Evolutionary conservation across 768 basidiomycete genomes (phyloP), one percentile per base, ranked within the genome.

Genomic region (Hygrophorus pudorinus): DNA sequence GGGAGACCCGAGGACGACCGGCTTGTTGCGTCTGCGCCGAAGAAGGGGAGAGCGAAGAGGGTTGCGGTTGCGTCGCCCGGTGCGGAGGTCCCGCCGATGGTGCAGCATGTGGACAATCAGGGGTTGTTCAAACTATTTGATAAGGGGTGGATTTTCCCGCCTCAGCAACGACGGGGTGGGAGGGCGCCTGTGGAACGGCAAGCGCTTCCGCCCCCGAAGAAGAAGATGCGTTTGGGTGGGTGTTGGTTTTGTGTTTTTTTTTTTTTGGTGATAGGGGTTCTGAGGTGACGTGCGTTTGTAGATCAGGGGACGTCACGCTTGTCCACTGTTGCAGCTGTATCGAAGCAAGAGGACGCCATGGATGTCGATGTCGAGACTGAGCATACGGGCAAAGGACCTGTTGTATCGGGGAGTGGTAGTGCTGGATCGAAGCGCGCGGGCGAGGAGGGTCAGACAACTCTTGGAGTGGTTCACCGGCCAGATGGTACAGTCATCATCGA

Each of bases 101-200:
- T 88, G 2, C 72, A 79, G n/a, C 68, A 79, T 33, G 77, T 93
- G 27, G 84, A 83, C 56, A 71, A 74, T 34, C 73, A 76, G 44
- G 74, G 74, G 34, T 81, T 81, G 14, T 96, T 94, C 68, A 75
- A 68, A 56, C 62, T 81, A 63, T 94, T 94, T 63, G 82, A 96
- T 47, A 67, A 70, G 17, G 91, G 91, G 0, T 93, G 89, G 90
- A 87, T 94, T 6, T 63, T 93, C 11, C 85, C 88, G 17, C 67
- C 78, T 2, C 85, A 83, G 28, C 74, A 78, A 41, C 74, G 77
- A 51, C 72, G 90, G 27, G 74, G 79, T 24, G 78, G 78, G 16
- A 65, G 84, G 11, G 59, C 62, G 16, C 56, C 66, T 11, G 48
- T 70, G 8, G 76, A 78, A 18, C 65, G 69, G 31, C 60, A 59